phyloP scores from a whole-genome alignment of 257 asterid genomes.

The Capsicum pubescens region DNA sequence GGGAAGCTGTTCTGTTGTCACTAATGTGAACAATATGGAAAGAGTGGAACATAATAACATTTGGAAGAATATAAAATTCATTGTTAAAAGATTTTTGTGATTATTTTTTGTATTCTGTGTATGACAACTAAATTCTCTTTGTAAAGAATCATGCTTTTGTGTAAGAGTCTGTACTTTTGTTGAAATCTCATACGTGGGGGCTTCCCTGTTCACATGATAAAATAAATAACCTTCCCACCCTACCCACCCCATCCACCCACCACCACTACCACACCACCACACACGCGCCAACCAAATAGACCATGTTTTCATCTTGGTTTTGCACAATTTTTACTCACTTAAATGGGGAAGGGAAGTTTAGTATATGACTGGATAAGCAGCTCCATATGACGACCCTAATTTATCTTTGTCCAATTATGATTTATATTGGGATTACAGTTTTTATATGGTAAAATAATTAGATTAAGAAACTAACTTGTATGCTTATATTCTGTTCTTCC shows the following conservation, averaged over 20 bases:
- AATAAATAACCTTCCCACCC: background rate
- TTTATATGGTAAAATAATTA: background rate
- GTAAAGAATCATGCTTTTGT: slow-evolving; percentile 12
- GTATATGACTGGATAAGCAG: background rate
- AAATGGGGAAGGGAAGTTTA: background rate
- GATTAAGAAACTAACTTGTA: background rate
- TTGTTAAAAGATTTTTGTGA: background rate
- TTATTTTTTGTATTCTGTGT: background rate
- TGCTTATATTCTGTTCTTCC: slow-evolving; percentile 15
- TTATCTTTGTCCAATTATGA: background rate
- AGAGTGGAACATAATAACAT: background rate
- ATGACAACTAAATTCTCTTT: slow-evolving; percentile 14
- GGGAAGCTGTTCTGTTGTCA: slow-evolving; percentile 11
- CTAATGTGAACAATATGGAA: slow-evolving; percentile 12
- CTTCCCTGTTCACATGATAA: background rate
- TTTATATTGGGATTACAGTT: background rate
- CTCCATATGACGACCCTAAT: background rate
- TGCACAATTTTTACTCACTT: background rate
- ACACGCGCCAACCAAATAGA: background rate
- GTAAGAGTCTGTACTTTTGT: background rate
- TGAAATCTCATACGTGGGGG: background rate
- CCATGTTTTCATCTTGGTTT: background rate
- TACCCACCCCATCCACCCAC: background rate
- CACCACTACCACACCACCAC: too few relatives aligned
- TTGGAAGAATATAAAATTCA: background rate